A percentile compares a stretch with the other conserved stretches of the same genome.
Conservation (phyloP, 192 early-diverging fungal species). For the Coemansia sp. region DNA sequence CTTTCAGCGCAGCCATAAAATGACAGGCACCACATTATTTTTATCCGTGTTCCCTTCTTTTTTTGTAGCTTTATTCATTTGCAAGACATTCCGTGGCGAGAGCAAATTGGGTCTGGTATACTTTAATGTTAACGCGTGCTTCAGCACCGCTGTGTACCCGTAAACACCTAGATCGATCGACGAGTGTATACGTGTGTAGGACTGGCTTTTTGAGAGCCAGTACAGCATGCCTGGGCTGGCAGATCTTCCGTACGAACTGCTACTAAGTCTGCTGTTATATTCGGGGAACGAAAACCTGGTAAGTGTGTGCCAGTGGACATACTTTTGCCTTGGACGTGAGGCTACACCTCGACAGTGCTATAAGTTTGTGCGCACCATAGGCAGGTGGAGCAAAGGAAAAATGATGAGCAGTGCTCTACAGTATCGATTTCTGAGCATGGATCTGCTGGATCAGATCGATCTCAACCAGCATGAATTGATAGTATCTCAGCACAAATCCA, state of each 20-base stretch:
- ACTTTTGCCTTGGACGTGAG: conserved; percentile 20
- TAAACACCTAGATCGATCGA: background rate
- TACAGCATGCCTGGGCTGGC: conserved; percentile 34
- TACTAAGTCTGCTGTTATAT: conserved; percentile 21
- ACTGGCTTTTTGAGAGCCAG: conserved; percentile 4
- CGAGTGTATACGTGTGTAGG: background rate
- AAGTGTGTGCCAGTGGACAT: conserved; percentile 29
- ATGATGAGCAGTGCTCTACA: conserved; percentile 26
- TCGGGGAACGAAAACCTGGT: conserved; percentile 33
- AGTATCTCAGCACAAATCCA: background rate
- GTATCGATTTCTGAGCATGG: conserved; percentile 32
- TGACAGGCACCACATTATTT: too few relatives aligned
- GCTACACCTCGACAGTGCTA: conserved; percentile 37
- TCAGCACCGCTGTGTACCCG: conserved; percentile 1
- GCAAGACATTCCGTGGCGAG: background rate
- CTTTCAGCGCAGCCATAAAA: background rate
- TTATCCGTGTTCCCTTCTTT: background rate
- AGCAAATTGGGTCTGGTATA: background rate
- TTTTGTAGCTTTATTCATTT: background rate
- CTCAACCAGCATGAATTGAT: conserved; percentile 23
- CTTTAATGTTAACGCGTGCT: background rate
- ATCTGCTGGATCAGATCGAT: conserved; percentile 38
- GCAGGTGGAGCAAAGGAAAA: conserved; percentile 26
- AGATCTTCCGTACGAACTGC: conserved; percentile 46
- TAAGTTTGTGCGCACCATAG: conserved; percentile 33